These are phyloP conservation scores for Tripterygium wilfordii DNA, from an alignment of 177 flowering plant species.

Conservation along the genomic window DNA sequence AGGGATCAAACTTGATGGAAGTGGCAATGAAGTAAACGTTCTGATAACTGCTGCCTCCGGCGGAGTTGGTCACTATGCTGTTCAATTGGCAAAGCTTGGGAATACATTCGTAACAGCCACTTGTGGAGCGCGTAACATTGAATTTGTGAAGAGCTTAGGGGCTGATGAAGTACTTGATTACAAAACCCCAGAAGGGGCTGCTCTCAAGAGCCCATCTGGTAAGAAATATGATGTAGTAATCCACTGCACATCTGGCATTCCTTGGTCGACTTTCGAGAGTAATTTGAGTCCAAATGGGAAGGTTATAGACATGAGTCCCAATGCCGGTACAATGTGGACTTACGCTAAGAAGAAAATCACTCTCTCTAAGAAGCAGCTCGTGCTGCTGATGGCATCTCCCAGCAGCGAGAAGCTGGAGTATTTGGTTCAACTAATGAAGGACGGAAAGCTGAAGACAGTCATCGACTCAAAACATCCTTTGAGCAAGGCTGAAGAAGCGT, in stretches of 20 bases:
- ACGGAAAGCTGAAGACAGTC: conserved; percentile 76
- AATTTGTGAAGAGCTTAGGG: conserved; percentile 64
- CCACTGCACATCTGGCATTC: conserved; percentile 53
- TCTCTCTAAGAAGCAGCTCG: conserved; percentile 62
- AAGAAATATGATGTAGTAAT: conserved; percentile 70
- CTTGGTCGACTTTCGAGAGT: conserved; percentile 75
- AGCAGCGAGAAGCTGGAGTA: conserved; percentile 50
- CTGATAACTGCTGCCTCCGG: conserved; percentile 86
- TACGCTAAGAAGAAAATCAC: conserved; percentile 56
- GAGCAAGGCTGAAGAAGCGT: conserved; percentile 74
- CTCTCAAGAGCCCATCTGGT: conserved; percentile 75
- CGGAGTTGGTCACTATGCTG: conserved; percentile 85
- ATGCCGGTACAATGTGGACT: conserved; percentile 30
- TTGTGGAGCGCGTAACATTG: conserved; percentile 81
- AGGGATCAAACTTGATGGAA: conserved; percentile 61
- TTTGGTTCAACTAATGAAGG: conserved; percentile 55
- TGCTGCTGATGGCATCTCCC: conserved; percentile 41
- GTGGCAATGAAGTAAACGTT: conserved; percentile 39
- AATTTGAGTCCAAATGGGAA: conserved; percentile 54
- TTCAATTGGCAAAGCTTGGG: conserved; percentile 86
- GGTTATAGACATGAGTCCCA: conserved; percentile 72
- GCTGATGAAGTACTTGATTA: conserved; percentile 91
- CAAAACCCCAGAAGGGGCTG: conserved; percentile 65
- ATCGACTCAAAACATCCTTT: conserved; percentile 65
- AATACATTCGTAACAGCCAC: conserved; percentile 78